phyloP scores from a whole-genome alignment of 192 early-diverging fungal species.

The Entomortierella lignicola region DNA sequence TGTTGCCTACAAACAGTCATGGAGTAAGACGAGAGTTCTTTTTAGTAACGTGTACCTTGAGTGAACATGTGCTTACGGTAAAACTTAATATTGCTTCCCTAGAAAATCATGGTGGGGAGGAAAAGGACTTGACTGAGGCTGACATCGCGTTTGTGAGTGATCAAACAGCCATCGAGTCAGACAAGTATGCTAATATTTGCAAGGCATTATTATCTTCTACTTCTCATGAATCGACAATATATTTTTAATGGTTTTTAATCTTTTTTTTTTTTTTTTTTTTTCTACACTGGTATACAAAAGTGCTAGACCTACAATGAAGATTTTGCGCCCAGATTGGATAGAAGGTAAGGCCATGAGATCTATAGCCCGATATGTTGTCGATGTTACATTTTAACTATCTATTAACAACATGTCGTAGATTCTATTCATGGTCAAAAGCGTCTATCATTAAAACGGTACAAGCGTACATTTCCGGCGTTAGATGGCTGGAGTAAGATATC shows the following conservation, averaged over 20 bases:
- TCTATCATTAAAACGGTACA: slow-evolving; percentile 23
- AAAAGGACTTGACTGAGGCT: slow-evolving; percentile 9
- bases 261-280: background rate
- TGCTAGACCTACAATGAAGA: slow-evolving; percentile 25
- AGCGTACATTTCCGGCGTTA: slow-evolving; percentile 21
- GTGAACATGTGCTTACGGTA: background rate
- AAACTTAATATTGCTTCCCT: background rate
- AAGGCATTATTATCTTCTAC: no score
- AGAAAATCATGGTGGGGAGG: slow-evolving; percentile 26
- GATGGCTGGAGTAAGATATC: slow-evolving; percentile 13
- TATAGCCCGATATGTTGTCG: no score
- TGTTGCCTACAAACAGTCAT: slow-evolving; percentile 3
- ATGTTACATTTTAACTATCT: no score
- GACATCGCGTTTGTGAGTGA: slow-evolving; percentile 46
- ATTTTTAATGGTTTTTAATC: no score
- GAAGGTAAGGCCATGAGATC: no score
- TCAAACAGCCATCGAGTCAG: background rate
- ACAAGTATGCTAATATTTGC: background rate
- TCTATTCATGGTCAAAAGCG: slow-evolving; percentile 17
- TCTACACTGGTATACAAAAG: background rate
- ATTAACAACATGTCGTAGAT: slow-evolving; percentile 3
- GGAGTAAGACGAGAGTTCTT: slow-evolving; percentile 16
- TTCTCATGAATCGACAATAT: no score
- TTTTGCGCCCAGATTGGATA: slow-evolving; percentile 46
- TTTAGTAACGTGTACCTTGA: background rate